Percentiles rank a stretch among this genome's conserved stretches.
These are phyloP conservation scores for Platanus orientalis DNA, from an alignment of 164 flowering plant species.

Conservation along the genomic window DNA sequence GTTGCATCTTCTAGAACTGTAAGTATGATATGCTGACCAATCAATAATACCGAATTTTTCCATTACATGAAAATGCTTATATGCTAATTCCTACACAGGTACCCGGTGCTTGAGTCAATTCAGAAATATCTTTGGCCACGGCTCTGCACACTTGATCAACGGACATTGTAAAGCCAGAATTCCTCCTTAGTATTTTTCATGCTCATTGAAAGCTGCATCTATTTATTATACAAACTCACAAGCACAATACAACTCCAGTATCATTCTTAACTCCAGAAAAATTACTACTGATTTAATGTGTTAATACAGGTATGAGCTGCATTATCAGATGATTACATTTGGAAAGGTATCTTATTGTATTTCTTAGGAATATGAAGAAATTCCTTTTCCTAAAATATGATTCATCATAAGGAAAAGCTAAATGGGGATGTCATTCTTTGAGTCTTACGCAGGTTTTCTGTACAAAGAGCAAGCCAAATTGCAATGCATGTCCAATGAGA, in stretches of 20 bases:
- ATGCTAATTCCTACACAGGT: slow-evolving; percentile 37
- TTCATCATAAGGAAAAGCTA: neutral
- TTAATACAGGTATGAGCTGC: slow-evolving; percentile 71
- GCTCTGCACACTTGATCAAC: slow-evolving; percentile 58
- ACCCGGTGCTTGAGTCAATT: slow-evolving; percentile 61
- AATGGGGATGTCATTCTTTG: neutral
- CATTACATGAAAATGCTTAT: slow-evolving; percentile 10
- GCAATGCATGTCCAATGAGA: slow-evolving; percentile 84
- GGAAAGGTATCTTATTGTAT: slow-evolving; percentile 60
- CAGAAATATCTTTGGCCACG: slow-evolving; percentile 93
- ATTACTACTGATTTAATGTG: slow-evolving; percentile 14
- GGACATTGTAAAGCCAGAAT: slow-evolving; percentile 50
- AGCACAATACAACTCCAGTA: neutral
- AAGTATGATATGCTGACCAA: slow-evolving; percentile 23
- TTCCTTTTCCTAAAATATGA: neutral
- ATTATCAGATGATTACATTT: slow-evolving; percentile 90
- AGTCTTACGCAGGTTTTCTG: slow-evolving; percentile 66
- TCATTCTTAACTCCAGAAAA: neutral
- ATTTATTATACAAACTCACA: neutral
- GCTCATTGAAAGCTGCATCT: slow-evolving; percentile 1
- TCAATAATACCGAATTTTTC: neutral
- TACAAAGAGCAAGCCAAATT: slow-evolving; percentile 77
- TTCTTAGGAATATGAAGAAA: neutral
- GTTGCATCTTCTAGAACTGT: slow-evolving; percentile 70
- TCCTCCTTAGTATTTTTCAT: slow-evolving; percentile 1